Conservation (phyloP, 306 rosid genomes). For the Vicia villosa region DNA sequence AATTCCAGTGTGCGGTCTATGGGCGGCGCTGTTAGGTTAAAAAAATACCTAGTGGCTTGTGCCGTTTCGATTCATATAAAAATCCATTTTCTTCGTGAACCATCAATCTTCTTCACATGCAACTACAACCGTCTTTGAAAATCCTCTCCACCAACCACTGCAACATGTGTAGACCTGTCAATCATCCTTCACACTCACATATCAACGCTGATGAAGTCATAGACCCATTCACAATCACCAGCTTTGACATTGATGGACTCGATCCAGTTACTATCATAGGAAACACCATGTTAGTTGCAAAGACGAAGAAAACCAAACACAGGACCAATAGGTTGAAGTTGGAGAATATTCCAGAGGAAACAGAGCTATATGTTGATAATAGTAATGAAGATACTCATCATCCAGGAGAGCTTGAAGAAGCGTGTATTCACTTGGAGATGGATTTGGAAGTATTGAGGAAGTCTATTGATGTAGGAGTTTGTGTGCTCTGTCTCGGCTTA, state of each 20-base stretch:
- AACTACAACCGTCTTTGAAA: not conserved
- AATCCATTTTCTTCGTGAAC: not conserved
- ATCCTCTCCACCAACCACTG: not conserved
- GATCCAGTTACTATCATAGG: not conserved
- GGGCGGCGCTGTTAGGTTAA: not conserved
- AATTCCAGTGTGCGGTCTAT: not conserved
- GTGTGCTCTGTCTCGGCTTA: constrained; percentile 2
- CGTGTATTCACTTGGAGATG: constrained; percentile 19
- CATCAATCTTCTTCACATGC: not conserved
- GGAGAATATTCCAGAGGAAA: constrained; percentile 35
- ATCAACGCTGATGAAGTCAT: not conserved
- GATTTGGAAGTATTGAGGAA: constrained; percentile 30
- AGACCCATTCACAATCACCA: not conserved
- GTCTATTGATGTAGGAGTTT: constrained; percentile 32
- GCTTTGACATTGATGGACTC: not conserved
- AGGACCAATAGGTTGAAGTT: constrained; percentile 2
- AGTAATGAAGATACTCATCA: too few relatives aligned
- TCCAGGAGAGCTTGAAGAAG: constrained; percentile 31
- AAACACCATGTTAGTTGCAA: not conserved
- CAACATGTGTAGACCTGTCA: not conserved
- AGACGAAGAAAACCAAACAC: not conserved
- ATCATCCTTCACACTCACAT: not conserved
- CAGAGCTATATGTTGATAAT: constrained; percentile 9
- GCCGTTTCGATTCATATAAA: not conserved
- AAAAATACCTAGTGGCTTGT: not conserved